Evolutionary conservation across 176 grass and related monocot species (phyloP), one percentile per base, ranked within the genome.

Genomic region (Urochloa ruziziensis): DNA sequence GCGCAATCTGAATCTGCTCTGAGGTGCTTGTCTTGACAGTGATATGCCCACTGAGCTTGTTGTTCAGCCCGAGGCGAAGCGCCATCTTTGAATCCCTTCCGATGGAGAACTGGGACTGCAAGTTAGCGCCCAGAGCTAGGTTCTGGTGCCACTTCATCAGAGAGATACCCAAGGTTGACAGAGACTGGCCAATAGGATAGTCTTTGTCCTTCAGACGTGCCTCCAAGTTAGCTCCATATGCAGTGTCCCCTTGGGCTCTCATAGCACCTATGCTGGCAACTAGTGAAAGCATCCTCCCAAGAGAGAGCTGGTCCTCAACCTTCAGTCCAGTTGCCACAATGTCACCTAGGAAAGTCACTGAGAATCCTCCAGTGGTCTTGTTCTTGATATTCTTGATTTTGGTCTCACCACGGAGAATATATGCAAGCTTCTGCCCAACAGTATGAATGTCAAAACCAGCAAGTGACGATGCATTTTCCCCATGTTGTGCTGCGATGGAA

Each of bases 321-420:
- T 99, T 99, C 52, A 90, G 47, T 67, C 97, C 97, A 75, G 91
- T 87, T 48, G 97, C 97, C 40, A 94, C 88, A 69, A 89, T 96
- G 75, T 99, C 91, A 5, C 93, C 97, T 46, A 99, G 67, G 76
- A 96, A 96, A 74, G 89, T 96, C 28, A 99, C 85, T 6, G 88
- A 94, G 64, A 99, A 84, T 59, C 93, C 97, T 74, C 93, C 97
- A 8, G 93, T 85, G 64, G 89, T 99, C 69, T 89, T 96, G 39
- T 99, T 99, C 68, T 96, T 99, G 52, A 96, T 85, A 48, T 84
- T 99, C 85, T 92, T 99, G 59, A 99, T 90, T 67, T 96, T 96
- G 74, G 97, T 87, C 89, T 99, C 97, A 12, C 97, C 93, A 36
- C 78, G 89, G 17, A 99, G 71, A 74, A 94, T 85, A 79, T 96